phyloP scores from a whole-genome alignment of 805 yeast species.

The Candida silvatica region DNA sequence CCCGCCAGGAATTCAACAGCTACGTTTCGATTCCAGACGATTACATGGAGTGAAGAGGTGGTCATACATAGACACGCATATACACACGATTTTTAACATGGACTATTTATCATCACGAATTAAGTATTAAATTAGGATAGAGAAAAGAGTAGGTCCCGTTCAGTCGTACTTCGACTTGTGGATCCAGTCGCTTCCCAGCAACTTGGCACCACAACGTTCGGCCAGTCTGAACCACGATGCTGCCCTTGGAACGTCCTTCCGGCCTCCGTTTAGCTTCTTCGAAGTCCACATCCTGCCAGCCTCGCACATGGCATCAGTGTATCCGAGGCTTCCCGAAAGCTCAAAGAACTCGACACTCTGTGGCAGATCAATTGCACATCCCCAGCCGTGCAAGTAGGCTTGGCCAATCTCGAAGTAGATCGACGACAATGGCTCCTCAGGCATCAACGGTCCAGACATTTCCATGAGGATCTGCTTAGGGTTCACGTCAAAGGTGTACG shows the following conservation, averaged over 20 bases:
- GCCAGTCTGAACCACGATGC: slow-evolving; percentile 66
- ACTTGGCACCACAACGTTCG: slow-evolving; percentile 49
- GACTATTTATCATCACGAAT: no score
- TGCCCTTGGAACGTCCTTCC: slow-evolving; percentile 52
- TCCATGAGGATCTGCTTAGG: slow-evolving; percentile 30
- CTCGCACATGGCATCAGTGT: slow-evolving; percentile 57
- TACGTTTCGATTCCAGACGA: not conserved
- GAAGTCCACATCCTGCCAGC: slow-evolving; percentile 63
- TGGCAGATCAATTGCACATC: slow-evolving; percentile 41
- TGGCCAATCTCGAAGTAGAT: slow-evolving; percentile 49
- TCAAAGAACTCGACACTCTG: slow-evolving; percentile 53
- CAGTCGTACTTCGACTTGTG: slow-evolving; percentile 53
- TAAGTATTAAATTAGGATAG: no score
- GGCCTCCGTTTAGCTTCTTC: slow-evolving; percentile 38
- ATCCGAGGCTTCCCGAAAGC: slow-evolving; percentile 59
- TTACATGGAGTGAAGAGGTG: no score
- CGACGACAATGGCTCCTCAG: slow-evolving; percentile 12
- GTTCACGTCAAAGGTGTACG: slow-evolving; percentile 18
- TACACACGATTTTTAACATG: no score
- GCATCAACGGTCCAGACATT: slow-evolving; percentile 6
- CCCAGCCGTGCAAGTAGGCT: slow-evolving; percentile 49
- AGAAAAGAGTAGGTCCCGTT: not conserved
- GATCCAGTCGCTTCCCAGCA: slow-evolving; percentile 69
- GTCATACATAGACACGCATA: no score
- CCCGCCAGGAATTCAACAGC: not conserved